Base-by-base conservation (phyloP, 2,329 filamentous ascomycete species). In the Ophiocordyceps camponoti-leonardi region DNA sequence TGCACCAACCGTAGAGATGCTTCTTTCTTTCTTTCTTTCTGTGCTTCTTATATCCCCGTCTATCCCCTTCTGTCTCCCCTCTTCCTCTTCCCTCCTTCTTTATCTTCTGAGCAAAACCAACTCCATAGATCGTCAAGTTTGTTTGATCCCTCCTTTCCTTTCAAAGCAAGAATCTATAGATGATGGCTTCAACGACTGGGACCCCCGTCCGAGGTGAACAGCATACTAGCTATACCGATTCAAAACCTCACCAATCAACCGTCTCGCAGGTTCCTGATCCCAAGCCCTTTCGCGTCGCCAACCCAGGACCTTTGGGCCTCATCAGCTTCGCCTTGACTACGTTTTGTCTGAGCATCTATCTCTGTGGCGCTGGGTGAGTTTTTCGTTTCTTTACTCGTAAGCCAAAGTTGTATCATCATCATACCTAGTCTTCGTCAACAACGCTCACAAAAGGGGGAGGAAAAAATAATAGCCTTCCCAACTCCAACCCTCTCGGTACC, bases 301-400 rank as follows among this genome's bases (percentile, higher is more conserved):
- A 79, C 57, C 75, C 75, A 42, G 73, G 73, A 47, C 75, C 75
- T 11, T 65, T 79, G 20, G 75, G 75, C 46, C 67, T 79, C 42
- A 70, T 74, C 44, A 75, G 73, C 61, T 81, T 82, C 60, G 75
- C 77, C n/a, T 56, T 78, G 50, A 80, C 78, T 11, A 80, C 77
- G 11, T 79, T 81, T 54, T 67, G 76, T 14, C 66, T 81, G 33
- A 68, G 67, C 23, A 54, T 72, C 2, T 66, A 66, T 49, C 59
- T 67, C 44, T 67, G 64, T 45, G 65, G 65, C 45, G 65, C 61
- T 49, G 64, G 64, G 75, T 76, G 65, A 51, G 68, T 67, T 13
- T 16, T 6, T 6, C n/a, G 22, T 3, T 33, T 28, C 13, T 14
- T 20, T 23, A 10, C 14, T n/a, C n/a, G n/a, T n/a, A n/a, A n/a